Conservation (phyloP, 805 yeast genomes). For the Zygosaccharomyces lentus region DNA sequence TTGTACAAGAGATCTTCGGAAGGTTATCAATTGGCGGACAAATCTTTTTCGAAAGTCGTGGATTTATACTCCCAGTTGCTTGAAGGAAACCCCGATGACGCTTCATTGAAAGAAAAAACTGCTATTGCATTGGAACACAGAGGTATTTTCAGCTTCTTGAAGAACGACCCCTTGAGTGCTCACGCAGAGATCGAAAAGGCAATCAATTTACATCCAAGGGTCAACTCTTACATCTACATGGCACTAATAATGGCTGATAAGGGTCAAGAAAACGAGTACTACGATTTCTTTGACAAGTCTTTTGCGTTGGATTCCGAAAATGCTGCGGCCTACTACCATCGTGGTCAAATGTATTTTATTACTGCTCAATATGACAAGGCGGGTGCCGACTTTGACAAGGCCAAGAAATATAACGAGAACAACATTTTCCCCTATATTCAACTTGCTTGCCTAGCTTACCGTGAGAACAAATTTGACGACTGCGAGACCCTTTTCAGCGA, state of each 20-base stretch:
- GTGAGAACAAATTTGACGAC: conserved; percentile 50
- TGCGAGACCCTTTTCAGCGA: conserved; percentile 64
- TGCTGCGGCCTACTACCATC: conserved; percentile 87
- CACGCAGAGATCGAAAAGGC: conserved; percentile 61
- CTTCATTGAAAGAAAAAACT: conserved; percentile 36
- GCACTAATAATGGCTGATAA: conserved; percentile 82
- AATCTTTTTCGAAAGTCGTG: conserved; percentile 52
- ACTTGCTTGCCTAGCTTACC: conserved; percentile 86
- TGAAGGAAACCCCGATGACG: conserved; percentile 26
- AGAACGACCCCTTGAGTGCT: conserved; percentile 65
- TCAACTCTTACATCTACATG: conserved; percentile 75
- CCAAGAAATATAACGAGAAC: conserved; percentile 66
- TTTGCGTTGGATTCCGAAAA: conserved; percentile 60
- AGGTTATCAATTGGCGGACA: conserved; percentile 39
- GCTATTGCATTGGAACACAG: conserved; percentile 79
- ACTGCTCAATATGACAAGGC: conserved; percentile 73
- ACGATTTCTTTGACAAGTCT: conserved; percentile 70
- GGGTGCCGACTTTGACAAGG: conserved; percentile 65
- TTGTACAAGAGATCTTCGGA: conserved; percentile 43
- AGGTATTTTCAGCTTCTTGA: conserved; percentile 80
- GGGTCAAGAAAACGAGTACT: conserved; percentile 63
- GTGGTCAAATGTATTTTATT: conserved; percentile 86
- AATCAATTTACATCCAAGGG: conserved; percentile 63
- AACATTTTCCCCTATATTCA: conserved; percentile 87
- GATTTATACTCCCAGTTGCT: conserved; percentile 37